phyloP scores from a whole-genome alignment of 2,329 filamentous ascomycete species.

The Cladophialophora exuberans region DNA sequence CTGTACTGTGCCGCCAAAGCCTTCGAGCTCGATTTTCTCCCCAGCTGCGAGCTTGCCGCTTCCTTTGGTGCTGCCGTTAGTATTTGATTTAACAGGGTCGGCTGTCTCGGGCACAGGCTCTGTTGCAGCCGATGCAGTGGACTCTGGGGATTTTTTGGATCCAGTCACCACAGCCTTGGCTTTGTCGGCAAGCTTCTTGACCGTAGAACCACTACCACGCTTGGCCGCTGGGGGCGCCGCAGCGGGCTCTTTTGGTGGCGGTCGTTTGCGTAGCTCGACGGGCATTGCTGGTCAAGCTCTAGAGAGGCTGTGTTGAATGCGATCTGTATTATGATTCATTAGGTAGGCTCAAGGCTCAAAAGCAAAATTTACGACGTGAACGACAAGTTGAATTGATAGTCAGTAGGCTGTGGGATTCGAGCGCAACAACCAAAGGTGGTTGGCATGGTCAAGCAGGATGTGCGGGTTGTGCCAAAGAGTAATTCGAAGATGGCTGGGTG shows the following conservation, averaged over 20 bases:
- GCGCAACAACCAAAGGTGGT: too few relatives aligned
- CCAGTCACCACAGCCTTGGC: slow-evolving; percentile 33
- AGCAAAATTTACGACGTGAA: too few relatives aligned
- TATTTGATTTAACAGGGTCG: background rate
- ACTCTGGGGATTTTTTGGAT: slow-evolving; percentile 3
- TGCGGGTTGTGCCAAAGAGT: too few relatives aligned
- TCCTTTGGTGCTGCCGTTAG: slow-evolving; percentile 28
- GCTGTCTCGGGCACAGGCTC: slow-evolving; percentile 16
- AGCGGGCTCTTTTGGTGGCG: slow-evolving; percentile 54
- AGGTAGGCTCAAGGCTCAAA: too few relatives aligned
- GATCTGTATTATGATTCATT: too few relatives aligned
- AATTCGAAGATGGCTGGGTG: too few relatives aligned
- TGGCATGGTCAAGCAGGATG: too few relatives aligned
- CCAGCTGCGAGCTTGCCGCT: slow-evolving; percentile 45
- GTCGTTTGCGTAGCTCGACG: slow-evolving; percentile 67
- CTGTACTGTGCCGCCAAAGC: slow-evolving; percentile 72
- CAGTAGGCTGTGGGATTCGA: too few relatives aligned
- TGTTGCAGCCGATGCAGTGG: background rate
- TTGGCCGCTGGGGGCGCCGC: slow-evolving; percentile 52
- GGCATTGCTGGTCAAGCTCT: slow-evolving; percentile 3
- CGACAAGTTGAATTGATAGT: too few relatives aligned
- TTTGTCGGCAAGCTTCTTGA: slow-evolving; percentile 39
- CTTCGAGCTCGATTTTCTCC: slow-evolving; percentile 56
- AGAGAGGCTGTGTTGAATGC: background rate
- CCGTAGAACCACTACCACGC: slow-evolving; percentile 45